Percentiles rank a stretch among this genome's conserved stretches.
Evolutionary conservation across 768 basidiomycete species (phyloP).

Genomic region (Hydnomerulius pinastri): DNA sequence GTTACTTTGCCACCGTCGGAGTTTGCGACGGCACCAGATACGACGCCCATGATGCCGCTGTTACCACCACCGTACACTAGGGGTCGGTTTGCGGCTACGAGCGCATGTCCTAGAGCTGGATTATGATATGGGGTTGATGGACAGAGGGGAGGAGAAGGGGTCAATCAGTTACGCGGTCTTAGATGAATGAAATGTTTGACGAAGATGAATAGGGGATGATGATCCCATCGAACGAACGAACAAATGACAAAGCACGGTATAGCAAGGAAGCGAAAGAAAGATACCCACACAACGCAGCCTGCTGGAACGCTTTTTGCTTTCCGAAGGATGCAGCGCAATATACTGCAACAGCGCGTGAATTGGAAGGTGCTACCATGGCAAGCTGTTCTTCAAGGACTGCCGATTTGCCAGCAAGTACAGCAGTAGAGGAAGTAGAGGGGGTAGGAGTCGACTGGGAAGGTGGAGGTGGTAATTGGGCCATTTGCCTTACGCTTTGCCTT

Average conservation of each 20-base stretch:
- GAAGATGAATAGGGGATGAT: not conserved
- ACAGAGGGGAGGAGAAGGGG: no score
- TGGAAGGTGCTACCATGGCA: conserved; percentile 32
- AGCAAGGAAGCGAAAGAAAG: not conserved
- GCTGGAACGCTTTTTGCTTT: conserved; percentile 55
- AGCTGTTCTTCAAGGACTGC: conserved; percentile 9
- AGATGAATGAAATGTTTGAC: conserved; percentile 5
- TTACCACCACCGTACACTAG: conserved; percentile 89
- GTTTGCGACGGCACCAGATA: conserved; percentile 65
- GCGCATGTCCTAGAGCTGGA: conserved; percentile 71
- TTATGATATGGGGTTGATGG: not conserved
- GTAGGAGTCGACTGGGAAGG: conserved; percentile 7
- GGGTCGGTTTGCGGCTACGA: conserved; percentile 59
- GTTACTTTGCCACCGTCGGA: conserved; percentile 65
- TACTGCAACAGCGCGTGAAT: conserved; percentile 60
- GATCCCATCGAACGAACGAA: not conserved
- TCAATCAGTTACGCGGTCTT: conserved; percentile 4
- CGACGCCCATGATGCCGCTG: conserved; percentile 83
- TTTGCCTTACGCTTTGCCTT: not conserved
- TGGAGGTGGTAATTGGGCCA: conserved; percentile 11
- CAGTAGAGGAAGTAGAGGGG: not conserved
- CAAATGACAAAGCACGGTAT: not conserved
- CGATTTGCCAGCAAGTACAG: not conserved
- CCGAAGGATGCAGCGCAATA: conserved; percentile 84
- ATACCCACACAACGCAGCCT: conserved; percentile 70